Evolutionary conservation across 768 basidiomycete species (phyloP).

Genomic region (Agrocybe chaxingu): DNA sequence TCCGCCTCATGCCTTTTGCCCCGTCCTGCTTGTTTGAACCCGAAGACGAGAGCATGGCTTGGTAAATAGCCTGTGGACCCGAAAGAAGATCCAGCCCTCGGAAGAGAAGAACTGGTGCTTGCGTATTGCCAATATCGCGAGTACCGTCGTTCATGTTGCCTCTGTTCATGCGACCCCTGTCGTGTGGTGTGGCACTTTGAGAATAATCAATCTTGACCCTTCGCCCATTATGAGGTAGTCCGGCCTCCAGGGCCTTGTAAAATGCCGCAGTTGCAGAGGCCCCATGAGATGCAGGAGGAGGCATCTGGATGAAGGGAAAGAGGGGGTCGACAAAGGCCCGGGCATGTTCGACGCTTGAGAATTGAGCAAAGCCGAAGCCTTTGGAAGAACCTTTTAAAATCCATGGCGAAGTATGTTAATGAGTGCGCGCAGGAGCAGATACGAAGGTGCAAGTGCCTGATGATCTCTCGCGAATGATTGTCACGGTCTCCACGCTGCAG

Average conservation of each 20-base stretch:
- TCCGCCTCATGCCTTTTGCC: conserved; percentile 82
- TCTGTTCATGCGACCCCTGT: conserved; percentile 54
- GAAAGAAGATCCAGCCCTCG: conserved; percentile 88
- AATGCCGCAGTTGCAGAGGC: conserved; percentile 70
- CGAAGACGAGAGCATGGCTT: conserved; percentile 79
- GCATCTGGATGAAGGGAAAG: conserved; percentile 89
- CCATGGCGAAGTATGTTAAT: conserved; percentile 71
- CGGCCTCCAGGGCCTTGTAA: conserved; percentile 72
- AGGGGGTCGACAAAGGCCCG: conserved; percentile 87
- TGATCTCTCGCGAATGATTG: conserved; percentile 94
- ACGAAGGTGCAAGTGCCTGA: conserved; percentile 92
- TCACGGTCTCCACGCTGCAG: conserved; percentile 81
- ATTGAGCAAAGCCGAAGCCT: conserved; percentile 97
- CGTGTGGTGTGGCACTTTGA: conserved; percentile 73
- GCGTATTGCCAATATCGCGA: conserved; percentile 88
- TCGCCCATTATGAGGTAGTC: conserved; percentile 71
- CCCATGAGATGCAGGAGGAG: conserved; percentile 87
- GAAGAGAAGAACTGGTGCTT: conserved; percentile 80
- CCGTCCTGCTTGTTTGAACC: conserved; percentile 68
- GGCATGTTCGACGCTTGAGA: conserved; percentile 81
- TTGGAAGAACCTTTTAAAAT: conserved; percentile 87
- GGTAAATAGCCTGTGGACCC: conserved; percentile 82
- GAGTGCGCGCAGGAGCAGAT: conserved; percentile 69
- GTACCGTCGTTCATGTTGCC: conserved; percentile 89
- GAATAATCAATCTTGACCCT: conserved; percentile 96